phyloP scores from a whole-genome alignment of 1,139 yeast genomes.

The Pichia sp. region DNA sequence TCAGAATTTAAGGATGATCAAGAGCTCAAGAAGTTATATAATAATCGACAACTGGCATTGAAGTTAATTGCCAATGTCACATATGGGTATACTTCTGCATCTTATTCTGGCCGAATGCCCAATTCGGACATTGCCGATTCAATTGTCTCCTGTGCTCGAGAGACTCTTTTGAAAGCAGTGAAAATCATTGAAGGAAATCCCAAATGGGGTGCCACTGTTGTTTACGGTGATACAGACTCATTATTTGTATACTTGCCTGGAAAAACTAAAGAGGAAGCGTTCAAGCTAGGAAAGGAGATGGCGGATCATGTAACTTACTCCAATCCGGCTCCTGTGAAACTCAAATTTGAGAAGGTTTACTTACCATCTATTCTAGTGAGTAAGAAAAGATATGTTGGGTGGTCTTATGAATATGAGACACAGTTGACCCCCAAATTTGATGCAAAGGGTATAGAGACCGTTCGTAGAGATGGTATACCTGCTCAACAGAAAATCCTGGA shows the following conservation, averaged over 20 bases:
- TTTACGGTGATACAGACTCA: constrained; percentile 95
- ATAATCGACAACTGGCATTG: constrained; percentile 78
- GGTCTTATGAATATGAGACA: constrained; percentile 53
- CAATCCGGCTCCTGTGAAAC: constrained; percentile 74
- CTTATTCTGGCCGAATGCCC: constrained; percentile 96
- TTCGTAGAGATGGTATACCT: constrained; percentile 89
- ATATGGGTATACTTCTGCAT: constrained; percentile 92
- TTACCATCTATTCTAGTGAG: constrained; percentile 78
- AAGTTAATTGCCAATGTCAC: constrained; percentile 92
- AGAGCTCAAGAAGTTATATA: constrained; percentile 47
- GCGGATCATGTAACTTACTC: constrained; percentile 54
- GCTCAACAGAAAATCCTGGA: constrained; percentile 85
- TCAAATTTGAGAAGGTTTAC: constrained; percentile 90
- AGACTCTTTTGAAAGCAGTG: constrained; percentile 67
- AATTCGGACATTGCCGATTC: constrained; percentile 93
- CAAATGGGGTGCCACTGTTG: constrained; percentile 83
- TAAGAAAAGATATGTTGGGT: constrained; percentile 89
- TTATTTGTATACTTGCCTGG: constrained; percentile 89
- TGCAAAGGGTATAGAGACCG: constrained; percentile 95
- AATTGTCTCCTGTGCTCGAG: constrained; percentile 87
- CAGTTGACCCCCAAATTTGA: constrained; percentile 67
- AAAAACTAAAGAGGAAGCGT: constrained; percentile 67
- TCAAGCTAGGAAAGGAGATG: constrained; percentile 62
- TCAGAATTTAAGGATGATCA: constrained; percentile 38
- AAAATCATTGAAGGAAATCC: constrained; percentile 51